Evolutionary conservation across 208 protist species (phyloP).

Genomic region (Acanthamoeba lenticulata): DNA sequence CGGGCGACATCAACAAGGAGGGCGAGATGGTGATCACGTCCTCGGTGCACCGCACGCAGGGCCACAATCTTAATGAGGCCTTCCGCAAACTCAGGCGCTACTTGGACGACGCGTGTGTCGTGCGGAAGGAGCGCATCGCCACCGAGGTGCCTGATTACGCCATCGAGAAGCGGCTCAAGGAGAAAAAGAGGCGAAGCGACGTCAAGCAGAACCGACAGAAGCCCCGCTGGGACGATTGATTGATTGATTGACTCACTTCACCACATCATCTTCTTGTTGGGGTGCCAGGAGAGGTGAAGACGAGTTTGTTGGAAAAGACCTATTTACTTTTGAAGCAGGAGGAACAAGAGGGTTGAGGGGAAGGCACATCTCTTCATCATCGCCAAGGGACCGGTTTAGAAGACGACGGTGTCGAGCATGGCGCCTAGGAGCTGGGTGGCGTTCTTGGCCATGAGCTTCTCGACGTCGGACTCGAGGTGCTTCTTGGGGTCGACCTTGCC

Average conservation of each 20-base stretch:
- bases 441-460: constrained; percentile 92
- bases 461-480: constrained; percentile 88
- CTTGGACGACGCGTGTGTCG: constrained; percentile 68
- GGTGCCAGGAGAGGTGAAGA: too few species aligned
- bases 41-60: constrained; percentile 70
- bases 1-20: constrained; percentile 76
- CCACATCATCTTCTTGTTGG: too few species aligned
- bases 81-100: constrained; percentile 73
- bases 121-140: constrained; percentile 48
- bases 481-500: constrained; percentile 94
- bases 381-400: constrained; percentile 80
- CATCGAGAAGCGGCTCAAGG: constrained; percentile 61
- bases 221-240: constrained; percentile 44
- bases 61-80: constrained; percentile 75
- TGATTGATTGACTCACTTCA: too few species aligned
- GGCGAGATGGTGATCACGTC: constrained; percentile 74
- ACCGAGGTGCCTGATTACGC: constrained; percentile 68
- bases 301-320: background rate
- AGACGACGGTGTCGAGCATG: constrained; percentile 94
- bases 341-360: background rate
- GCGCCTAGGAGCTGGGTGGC: constrained; percentile 92
- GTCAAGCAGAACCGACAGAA: constrained; percentile 60
- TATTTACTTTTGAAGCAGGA: constrained; percentile 16
- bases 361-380: background rate
- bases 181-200: constrained; percentile 69